Evolutionary conservation across 148 eudicot species (phyloP).

Genomic region (Mesembryanthemum crystallinum): DNA sequence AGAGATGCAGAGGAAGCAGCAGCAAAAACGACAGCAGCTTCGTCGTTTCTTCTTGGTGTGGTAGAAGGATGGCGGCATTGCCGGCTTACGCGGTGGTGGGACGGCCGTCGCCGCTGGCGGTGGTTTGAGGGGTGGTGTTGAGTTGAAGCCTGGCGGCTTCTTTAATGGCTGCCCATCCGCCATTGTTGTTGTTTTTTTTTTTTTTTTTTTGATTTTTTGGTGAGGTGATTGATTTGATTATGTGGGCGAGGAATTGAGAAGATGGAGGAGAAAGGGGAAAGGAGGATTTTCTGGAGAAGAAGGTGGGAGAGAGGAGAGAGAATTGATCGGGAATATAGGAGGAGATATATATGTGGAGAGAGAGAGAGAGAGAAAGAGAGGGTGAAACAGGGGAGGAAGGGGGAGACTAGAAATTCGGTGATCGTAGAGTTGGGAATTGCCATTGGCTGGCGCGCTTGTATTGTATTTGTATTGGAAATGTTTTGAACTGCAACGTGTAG

Average conservation of each 20-base stretch:
- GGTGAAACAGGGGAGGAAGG: background rate
- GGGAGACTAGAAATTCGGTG: background rate
- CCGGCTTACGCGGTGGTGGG: constrained; percentile 18
- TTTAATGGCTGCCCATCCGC: constrained; percentile 20
- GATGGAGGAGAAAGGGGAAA: background rate
- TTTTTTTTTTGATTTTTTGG: too few species aligned
- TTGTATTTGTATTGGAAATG: background rate
- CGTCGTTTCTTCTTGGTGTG: constrained; percentile 19
- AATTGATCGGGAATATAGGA: background rate
- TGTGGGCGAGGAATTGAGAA: background rate
- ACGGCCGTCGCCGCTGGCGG: background rate
- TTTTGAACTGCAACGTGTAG: too few species aligned
- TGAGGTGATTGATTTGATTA: background rate
- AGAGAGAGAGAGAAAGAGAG: background rate
- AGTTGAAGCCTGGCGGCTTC: constrained; percentile 44
- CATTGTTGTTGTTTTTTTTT: constrained; percentile 11
- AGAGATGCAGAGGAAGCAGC: constrained; percentile 23
- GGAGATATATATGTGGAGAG: too few species aligned
- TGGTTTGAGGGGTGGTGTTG: background rate
- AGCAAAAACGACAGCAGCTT: constrained; percentile 29
- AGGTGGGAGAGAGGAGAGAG: background rate
- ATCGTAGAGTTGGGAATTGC: background rate
- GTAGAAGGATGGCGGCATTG: constrained; percentile 29
- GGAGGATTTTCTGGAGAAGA: background rate
- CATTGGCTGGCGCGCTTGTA: background rate